Base-by-base conservation (phyloP, 331 rosid species). In the Spiraea crenata region DNA sequence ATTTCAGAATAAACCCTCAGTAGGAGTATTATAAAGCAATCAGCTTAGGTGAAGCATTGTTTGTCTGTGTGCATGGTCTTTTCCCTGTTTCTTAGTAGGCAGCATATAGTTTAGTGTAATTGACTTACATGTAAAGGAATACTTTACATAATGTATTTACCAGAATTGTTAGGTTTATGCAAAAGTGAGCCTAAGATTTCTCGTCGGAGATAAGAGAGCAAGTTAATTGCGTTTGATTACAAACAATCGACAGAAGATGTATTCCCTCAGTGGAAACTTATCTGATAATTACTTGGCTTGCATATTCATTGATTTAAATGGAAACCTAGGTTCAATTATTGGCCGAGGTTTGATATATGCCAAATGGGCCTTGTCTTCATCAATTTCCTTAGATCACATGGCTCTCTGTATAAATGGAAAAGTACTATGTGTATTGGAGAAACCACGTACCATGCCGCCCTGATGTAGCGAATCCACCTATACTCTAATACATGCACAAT, bases 281-380 rank as follows among this genome's bases (percentile, higher is more conserved):
- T 58, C 42, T 58, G 63, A 34, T 58, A 42, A 7, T 58, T 34
- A 11, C 1, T 57, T 57, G 15, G 63, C 44, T 58, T 14, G 44
- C 13, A 35, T 58, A 37, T 35, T 58, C 5, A 58, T 34, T 58
- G 13, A 48, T 58, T 58, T 58, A 34, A 31, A 58, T 58, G 63
- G 63, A 34, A 57, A 19, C 20, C 57, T 19, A 3, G 50, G 14
- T 54, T 13, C 63, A 40, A 17, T 13, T 41, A 4, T 14, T 40
- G 9, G 16, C 11, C 0, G 31, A 6, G 31, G 51, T 55, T 20
- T 54, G 50, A 56, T 67, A 50, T 35, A 40, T 20, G 17, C 62
- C 39, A 69, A 46, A 7, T 54, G 63, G 52, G 20, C 13, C 34
- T 50, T 51, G 37, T 50, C 9, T n/a, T 67, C 72, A 50, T n/a